Base-by-base conservation (phyloP, 148 eudicot genomes). In the Rhododendron williamsianum region DNA sequence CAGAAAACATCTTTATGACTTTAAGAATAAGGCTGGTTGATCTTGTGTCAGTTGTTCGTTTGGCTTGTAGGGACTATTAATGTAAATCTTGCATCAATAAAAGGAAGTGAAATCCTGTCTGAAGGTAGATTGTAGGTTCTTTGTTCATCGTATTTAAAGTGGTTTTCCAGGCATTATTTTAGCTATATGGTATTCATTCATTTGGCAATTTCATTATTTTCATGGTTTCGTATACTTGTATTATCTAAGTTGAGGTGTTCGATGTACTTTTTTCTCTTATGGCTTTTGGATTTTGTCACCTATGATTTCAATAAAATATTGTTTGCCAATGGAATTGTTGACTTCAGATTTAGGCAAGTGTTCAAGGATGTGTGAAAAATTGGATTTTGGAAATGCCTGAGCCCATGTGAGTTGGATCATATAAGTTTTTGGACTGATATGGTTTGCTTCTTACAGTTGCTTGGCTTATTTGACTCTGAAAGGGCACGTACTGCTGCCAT, bases 401-500 rank as follows among this genome's bases (percentile, higher is more conserved):
- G 81, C 36, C 54, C 56, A 78, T 78, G 54, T 78, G 81, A 45
- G 35, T 78, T 46, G 54, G 33, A 46, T 43, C 54, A 43, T 78
- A 12, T 30, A 13, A 52, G 12, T 83, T 27, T 69, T 73, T 73
- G 36, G 51, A 83, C 84, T 87, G 78, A 89, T 78, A 33, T 83
- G 84, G 83, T 51, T 85, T 87, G 73, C 49, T 86, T 86, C 82
- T 89, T 82, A 48, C 93, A 97, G 99, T 90, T 97, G 89, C 96
- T 97, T 85, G 91, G 93, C 87, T 88, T 89, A 52, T 95, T 95
- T 88, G 92, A 91, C 56, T 92, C 93, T 85, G 93, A 86, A 86
- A 89, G 91, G 83, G 88, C 85, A 81, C 98, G 86, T 90, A 94
- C 92, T 86, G 88, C 95, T 78, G 98, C 98, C 58, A 97, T 97